Evolutionary conservation across 1,284 basidiomycete species (phyloP), one percentile per base, ranked within the genome.

Genomic region (Amylostereum areolatum): DNA sequence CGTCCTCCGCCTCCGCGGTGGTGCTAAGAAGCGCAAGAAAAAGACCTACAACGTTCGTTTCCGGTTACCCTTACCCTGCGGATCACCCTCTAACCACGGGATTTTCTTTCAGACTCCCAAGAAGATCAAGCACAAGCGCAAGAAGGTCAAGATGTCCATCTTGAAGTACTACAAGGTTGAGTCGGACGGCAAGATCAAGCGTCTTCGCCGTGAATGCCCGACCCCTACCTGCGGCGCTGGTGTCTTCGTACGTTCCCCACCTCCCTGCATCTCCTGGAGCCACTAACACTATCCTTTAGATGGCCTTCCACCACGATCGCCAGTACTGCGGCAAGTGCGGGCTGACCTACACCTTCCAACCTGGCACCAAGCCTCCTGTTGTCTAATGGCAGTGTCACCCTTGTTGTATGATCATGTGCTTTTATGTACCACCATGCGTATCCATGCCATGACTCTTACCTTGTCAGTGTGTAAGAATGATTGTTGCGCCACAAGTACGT

Each of bases 61-160:
- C 3, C 24, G 3, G 3, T 25, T 28, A 9, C 32, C 11, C 8
- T 41, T 35, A 18, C 18, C 35, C 3, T 24, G 46, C 27, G 27
- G 35, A 24, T 43, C 10, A 45, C 56, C 30, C 55, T 37, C 36
- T 28, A 5, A 34, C 9, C 18, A 37, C 12, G 43, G 48, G 5
- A 34, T 12, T n/a, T 52, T 35, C 40, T 32, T 59, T 41, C 62
- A 94, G 91, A 96, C 94, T 68, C 96, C 96, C 74, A 99, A 99
- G 87, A 98, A 98, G 82, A 85, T 97, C 83, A 98, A 98, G 87
- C 95, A 98, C 82, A 97, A 98, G 87, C 88, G 89, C 73, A 96
- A 96, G 83, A 97, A 97, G 83, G 93, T 97, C 80, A 99, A 96
- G 78, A 93, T 97, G 95, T 78, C 93, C 65, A 95, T 97, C 77